Base-by-base conservation (phyloP, 75 land plant genomes). In the Picea sitchensis region DNA sequence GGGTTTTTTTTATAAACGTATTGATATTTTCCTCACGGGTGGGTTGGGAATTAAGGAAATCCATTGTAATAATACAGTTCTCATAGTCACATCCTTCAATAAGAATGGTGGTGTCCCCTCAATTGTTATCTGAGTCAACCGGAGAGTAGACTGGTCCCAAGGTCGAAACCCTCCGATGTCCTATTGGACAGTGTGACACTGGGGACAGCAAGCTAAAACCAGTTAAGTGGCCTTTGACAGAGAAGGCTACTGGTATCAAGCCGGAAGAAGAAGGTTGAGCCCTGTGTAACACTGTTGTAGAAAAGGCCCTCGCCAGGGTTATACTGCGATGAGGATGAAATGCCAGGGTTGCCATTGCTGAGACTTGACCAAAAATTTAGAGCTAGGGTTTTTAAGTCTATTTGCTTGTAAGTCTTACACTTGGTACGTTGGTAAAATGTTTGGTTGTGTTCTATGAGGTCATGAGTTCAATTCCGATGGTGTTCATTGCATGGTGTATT, bases 71-170 rank as follows among this genome's bases (percentile, higher is more conserved):
- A 41, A 87, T 83, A 89, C 87, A 90, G 83, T 90, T 89, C 59
- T 90, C 84, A 80, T 85, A 90, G 21, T 90, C 89, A 81, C 93
- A 91, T 2, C 91, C 93, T 32, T 91, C 93, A 57, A 91, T 84
- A 6, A 89, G 78, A 31, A 91, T 91, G 18, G 88, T 89, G 61
- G 88, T 90, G 61, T 91, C 89, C 17, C 87, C 89, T 0, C 87
- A 0, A 0, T 0, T n/a, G 63, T 61, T 61, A 2, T 61, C 11
- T 11, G 3, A 0, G 0, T 14, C 89, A 30, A 88, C 69, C 1
- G 90, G 87, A n/a, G 90, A 86, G 82, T 86, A 76, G 18, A 88
- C 87, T 1, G 84, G 74, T 21, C 82, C 78, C 21, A 61, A 83
- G n/a, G 86, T 69, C 21, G 21, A 69, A 69, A 69, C 73, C 51